Evolutionary conservation across 345 rosid species (phyloP), one percentile per base, ranked within the genome.

Genomic region (Lepidium sativum): DNA sequence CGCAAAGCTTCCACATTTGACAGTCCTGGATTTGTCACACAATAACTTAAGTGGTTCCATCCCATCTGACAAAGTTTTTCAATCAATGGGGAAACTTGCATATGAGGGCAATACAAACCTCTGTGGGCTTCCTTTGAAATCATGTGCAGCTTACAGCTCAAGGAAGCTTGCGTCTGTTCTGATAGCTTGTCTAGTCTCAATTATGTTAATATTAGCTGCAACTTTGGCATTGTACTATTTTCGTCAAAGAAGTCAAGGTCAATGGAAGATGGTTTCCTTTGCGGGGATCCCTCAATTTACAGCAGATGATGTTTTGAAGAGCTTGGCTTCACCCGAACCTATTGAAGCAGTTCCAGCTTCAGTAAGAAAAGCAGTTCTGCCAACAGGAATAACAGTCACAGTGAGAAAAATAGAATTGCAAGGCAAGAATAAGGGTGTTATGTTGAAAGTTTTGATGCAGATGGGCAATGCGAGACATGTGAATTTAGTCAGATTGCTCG

Each of bases 331-430:
- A 5, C 54, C 81, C 1, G 83, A 84, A 18, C 75, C 80, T 20
- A 49, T 38, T 45, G 86, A 84, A 64, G 65, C 67, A 55, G 66
- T 32, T 52, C 78, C 77, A 41, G 66, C 75, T 67, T 72, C 86
- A 17, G 77, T 76, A 66, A 74, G 86, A 81, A 85, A 88, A 78
- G 79, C 82, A 34, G 91, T 84, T 60, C 63, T 89, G 34, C 98
- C 97, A 0, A 89, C 98, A 0, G 98, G 98, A 75, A 89, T 89
- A 65, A 80, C 96, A 13, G 97, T 89, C 41, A 71, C 72, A 10
- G 87, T 87, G 70, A 83, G 87, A 75, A 82, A 77, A 63, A 68
- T 92, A 1, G 84, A 87, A 29, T 76, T 85, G 68, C 83, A 77
- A 56, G 73, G 80, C 4, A 83, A 78, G 32, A 78, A 73, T 61